Evolutionary conservation across 2,329 filamentous ascomycete species (phyloP).

Genomic region (Diaporthe batatas): DNA sequence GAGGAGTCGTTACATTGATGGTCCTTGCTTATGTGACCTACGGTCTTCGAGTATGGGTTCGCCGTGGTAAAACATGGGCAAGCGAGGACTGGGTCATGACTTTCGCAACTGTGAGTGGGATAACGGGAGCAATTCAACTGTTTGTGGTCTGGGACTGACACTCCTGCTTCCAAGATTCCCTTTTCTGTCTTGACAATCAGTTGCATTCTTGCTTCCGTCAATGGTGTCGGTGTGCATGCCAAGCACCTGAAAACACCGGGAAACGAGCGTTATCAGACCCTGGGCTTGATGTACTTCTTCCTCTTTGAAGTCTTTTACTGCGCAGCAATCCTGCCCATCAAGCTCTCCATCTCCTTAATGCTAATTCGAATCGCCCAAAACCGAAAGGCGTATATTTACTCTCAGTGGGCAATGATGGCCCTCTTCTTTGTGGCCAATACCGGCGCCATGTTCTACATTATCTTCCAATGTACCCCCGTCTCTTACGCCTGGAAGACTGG

Average conservation of each 20-base stretch:
- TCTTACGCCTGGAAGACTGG: slow-evolving; percentile 41
- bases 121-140: background rate
- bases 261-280: slow-evolving; percentile 33
- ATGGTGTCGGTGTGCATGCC: slow-evolving; percentile 36
- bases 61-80: slow-evolving; percentile 37
- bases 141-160: background rate
- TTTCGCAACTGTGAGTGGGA: slow-evolving; percentile 29
- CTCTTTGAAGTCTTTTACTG: slow-evolving; percentile 42
- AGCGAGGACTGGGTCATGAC: slow-evolving; percentile 39
- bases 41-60: slow-evolving; percentile 34
- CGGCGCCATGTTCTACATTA: slow-evolving; percentile 38
- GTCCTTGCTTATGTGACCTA: slow-evolving; percentile 34
- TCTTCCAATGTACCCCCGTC: slow-evolving; percentile 39
- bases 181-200: slow-evolving; percentile 37
- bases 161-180: slow-evolving; percentile 11
- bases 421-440: slow-evolving; percentile 40
- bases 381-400: slow-evolving; percentile 36
- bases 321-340: slow-evolving; percentile 40
- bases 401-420: slow-evolving; percentile 39
- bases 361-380: slow-evolving; percentile 42
- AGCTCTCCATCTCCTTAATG: slow-evolving; percentile 41
- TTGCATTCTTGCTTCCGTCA: slow-evolving; percentile 36
- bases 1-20: slow-evolving; percentile 31
- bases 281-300: slow-evolving; percentile 41
- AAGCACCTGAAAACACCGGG: slow-evolving; percentile 23